phyloP scores from a whole-genome alignment of 1,139 yeast species.

The Arxiozyma slooffiae region DNA sequence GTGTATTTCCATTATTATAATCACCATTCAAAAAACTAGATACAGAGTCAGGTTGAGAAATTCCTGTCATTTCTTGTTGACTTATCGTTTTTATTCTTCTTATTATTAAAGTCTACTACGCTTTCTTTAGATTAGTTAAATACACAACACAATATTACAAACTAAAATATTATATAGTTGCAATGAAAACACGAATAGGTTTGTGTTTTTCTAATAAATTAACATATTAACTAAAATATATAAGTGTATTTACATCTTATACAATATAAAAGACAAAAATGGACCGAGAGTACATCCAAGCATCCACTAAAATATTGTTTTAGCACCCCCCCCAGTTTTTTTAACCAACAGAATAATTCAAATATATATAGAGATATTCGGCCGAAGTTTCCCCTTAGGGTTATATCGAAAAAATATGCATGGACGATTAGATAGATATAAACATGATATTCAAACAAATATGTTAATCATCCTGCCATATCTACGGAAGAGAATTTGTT shows the following conservation, averaged over 20 bases:
- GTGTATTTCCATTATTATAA: neutral
- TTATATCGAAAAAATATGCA: neutral
- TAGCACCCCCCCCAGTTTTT: neutral
- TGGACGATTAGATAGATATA: neutral
- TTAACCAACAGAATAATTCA: too few species aligned
- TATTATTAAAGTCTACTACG: neutral
- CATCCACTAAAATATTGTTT: neutral
- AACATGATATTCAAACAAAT: too few species aligned
- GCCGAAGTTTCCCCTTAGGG: neutral
- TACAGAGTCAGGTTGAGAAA: neutral
- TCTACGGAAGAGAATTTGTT: neutral
- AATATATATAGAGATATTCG: neutral
- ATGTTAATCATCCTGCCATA: too few species aligned
- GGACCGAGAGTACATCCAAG: neutral
- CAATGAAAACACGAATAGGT: too few species aligned
- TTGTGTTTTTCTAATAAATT: too few species aligned
- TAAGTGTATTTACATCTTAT: too few species aligned
- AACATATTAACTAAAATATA: too few species aligned
- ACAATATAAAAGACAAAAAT: neutral
- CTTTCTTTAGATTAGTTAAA: too few species aligned
- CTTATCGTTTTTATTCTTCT: conserved; percentile 2
- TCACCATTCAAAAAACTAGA: neutral
- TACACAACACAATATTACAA: too few species aligned
- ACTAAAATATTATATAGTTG: too few species aligned
- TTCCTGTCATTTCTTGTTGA: conserved; percentile 3